These are phyloP conservation scores for Suillus luteus DNA, from an alignment of 768 basidiomycete species.

Conservation along the genomic window DNA sequence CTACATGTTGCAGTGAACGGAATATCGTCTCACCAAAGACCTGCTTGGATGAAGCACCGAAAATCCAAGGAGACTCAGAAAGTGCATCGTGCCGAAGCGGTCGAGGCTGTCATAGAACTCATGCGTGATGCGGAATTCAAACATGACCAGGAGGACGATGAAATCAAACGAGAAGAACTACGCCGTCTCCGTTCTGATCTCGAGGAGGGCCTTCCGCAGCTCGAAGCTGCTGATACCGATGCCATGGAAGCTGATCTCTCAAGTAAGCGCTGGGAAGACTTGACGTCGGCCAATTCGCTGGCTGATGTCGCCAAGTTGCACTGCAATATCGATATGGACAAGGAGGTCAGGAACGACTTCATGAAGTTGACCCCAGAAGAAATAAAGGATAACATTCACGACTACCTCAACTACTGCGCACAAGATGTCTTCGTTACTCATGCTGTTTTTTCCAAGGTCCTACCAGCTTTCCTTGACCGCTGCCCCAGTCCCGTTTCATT, in stretches of 20 bases:
- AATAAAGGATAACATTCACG: conserved; percentile 63
- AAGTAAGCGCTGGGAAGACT: conserved; percentile 84
- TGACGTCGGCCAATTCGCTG: conserved; percentile 90
- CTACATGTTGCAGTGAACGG: conserved; percentile 93
- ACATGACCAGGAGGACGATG: conserved; percentile 43
- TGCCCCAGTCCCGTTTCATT: conserved; percentile 95
- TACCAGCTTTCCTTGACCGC: conserved; percentile 77
- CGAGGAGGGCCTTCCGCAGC: conserved; percentile 42
- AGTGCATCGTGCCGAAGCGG: conserved; percentile 62
- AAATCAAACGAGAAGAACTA: conserved; percentile 38
- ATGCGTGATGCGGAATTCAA: conserved; percentile 43
- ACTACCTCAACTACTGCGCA: conserved; percentile 85
- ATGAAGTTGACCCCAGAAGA: conserved; percentile 66
- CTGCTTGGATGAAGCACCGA: conserved; percentile 86
- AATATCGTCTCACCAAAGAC: conserved; percentile 92
- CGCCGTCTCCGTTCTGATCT: conserved; percentile 39
- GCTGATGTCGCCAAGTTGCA: conserved; percentile 91
- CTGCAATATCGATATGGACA: conserved; percentile 79
- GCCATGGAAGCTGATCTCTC: conserved; percentile 44
- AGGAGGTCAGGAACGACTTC: conserved; percentile 75
- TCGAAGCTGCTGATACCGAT: conserved; percentile 38
- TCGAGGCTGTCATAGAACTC: conserved; percentile 59
- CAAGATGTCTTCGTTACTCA: conserved; percentile 85
- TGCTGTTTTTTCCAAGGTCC: conserved; percentile 69
- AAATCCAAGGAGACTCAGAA: conserved; percentile 63